phyloP scores from a whole-genome alignment of 1,139 yeast genomes.

The Sugiyamaella paludigena region DNA sequence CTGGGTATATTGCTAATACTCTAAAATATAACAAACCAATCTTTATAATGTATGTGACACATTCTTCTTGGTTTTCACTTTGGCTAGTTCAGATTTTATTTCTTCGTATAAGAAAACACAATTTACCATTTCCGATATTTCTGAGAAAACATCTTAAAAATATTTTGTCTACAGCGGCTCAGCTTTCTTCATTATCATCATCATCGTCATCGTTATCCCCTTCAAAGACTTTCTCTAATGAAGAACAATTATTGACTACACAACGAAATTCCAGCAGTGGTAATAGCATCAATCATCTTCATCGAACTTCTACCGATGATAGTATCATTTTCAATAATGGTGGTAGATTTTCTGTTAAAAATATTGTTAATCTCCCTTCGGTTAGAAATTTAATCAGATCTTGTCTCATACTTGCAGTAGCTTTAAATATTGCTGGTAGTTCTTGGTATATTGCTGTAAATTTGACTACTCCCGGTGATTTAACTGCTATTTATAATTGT shows the following conservation, averaged over 20 bases:
- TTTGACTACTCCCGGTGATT: slow-evolving; percentile 78
- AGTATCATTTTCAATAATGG: slow-evolving; percentile 30
- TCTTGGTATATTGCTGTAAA: slow-evolving; percentile 88
- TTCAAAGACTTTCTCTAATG: background rate
- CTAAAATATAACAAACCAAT: slow-evolving; percentile 67
- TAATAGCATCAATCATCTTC: slow-evolving; percentile 17
- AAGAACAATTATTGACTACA: slow-evolving; percentile 25
- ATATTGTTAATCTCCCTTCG: slow-evolving; percentile 44
- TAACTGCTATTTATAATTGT: slow-evolving; percentile 87
- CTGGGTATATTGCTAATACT: slow-evolving; percentile 63
- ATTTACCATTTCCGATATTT: slow-evolving; percentile 40
- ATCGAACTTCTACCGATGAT: slow-evolving; percentile 29
- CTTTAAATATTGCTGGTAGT: slow-evolving; percentile 72
- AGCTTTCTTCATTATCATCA: slow-evolving; percentile 22
- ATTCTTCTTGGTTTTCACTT: slow-evolving; percentile 72
- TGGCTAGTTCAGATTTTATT: slow-evolving; percentile 66
- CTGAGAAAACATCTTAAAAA: slow-evolving; percentile 51
- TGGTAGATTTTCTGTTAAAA: slow-evolving; percentile 16
- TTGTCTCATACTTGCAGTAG: slow-evolving; percentile 49
- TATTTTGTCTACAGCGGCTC: slow-evolving; percentile 48
- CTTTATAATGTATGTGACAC: slow-evolving; percentile 64
- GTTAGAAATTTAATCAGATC: slow-evolving; percentile 48
- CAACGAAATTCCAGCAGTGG: slow-evolving; percentile 23
- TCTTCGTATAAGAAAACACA: slow-evolving; percentile 35
- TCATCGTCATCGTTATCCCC: slow-evolving; percentile 1